Percentiles rank a stretch among this genome's conserved stretches.
These are phyloP conservation scores for Delphinella strobiligena DNA, from an alignment of 2,329 filamentous ascomycete species.

Conservation along the genomic window DNA sequence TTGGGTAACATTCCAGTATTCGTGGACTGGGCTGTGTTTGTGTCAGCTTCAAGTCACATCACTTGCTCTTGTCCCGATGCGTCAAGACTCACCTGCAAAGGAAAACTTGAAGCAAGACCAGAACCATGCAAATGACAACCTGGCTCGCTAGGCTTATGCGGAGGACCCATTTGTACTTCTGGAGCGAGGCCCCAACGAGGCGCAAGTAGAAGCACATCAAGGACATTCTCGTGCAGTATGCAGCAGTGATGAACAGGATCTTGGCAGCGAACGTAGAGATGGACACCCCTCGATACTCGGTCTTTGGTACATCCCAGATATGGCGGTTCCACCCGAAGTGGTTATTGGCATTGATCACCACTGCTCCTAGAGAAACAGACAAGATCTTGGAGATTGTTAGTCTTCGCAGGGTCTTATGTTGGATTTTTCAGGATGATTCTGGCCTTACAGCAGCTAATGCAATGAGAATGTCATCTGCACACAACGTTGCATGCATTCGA, in stretches of 20 bases:
- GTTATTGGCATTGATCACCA: conserved; percentile 30
- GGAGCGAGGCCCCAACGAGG: conserved; percentile 27
- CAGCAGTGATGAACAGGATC: conserved; percentile 28
- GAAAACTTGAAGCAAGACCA: conserved; percentile 26
- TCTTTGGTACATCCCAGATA: conserved; percentile 28
- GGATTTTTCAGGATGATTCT: no score
- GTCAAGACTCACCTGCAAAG: conserved; percentile 24
- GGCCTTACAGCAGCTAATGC: conserved; percentile 19
- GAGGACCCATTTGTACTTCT: conserved; percentile 27
- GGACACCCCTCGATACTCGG: conserved; percentile 14
- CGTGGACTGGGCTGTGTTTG: conserved; percentile 22
- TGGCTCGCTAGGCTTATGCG: conserved; percentile 27
- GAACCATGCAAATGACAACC: conserved; percentile 25
- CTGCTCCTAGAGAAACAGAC: conserved; percentile 22
- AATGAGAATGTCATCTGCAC: conserved; percentile 31
- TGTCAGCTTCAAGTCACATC: conserved; percentile 8
- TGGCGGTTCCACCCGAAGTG: conserved; percentile 32
- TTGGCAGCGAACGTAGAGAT: conserved; percentile 32
- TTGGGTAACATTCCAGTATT: conserved; percentile 30
- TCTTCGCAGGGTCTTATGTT: no score
- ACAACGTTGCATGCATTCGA: conserved; percentile 29
- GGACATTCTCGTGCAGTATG: conserved; percentile 31
- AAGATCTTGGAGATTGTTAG: not conserved
- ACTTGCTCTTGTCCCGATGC: not conserved
- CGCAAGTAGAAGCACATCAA: conserved; percentile 36